Base-by-base conservation (phyloP, 148 eudicot species). In the Diospyros kaki region DNA sequence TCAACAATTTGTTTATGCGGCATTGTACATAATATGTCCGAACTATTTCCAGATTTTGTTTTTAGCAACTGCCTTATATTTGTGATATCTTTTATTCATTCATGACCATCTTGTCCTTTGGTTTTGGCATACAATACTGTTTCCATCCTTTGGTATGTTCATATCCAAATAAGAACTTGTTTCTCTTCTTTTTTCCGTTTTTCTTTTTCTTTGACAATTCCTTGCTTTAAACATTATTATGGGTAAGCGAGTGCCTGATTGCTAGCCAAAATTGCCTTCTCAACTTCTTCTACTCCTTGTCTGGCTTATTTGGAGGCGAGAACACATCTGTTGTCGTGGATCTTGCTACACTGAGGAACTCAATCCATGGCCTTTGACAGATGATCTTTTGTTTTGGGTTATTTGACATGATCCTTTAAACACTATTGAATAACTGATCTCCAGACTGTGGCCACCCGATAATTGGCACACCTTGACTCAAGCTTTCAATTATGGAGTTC, bases 401-500 rank as follows among this genome's bases (percentile, higher is more conserved):
- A 28, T 28, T 28, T 28, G 28, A 28, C 28, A 28, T 28, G 28
- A 28, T 28, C 28, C 28, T 28, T 28, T 28, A 28, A 28, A 28
- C 28, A 28, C 28, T 28, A 41, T 73, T 73, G 13, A 62, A 73
- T 9, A 63, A 2, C 45, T 73, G 76, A 18, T 73, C 76, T 5
- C 12, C 64, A 6, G 12, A 11, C 64, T 41, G 15, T 8, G 72
- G 78, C 71, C 72, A 75, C 10, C 6, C 73, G 42, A 64, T 52
- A 40, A 74, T 45, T 0, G 66, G 68, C 6, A 51, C 44, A 41
- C 51, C 60, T 51, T 39, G 9, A 18, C 68, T 62, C 68, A 62
- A 73, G 41, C 76, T 73, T 40, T 63, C 76, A 0, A 63, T 5
- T 13, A 51, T 38, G 38, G 76, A 73, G 59, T 73, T 73, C 76